Evolutionary conservation across 2,329 filamentous ascomycete genomes (phyloP).

Genomic region (Diaporthe australafricana): DNA sequence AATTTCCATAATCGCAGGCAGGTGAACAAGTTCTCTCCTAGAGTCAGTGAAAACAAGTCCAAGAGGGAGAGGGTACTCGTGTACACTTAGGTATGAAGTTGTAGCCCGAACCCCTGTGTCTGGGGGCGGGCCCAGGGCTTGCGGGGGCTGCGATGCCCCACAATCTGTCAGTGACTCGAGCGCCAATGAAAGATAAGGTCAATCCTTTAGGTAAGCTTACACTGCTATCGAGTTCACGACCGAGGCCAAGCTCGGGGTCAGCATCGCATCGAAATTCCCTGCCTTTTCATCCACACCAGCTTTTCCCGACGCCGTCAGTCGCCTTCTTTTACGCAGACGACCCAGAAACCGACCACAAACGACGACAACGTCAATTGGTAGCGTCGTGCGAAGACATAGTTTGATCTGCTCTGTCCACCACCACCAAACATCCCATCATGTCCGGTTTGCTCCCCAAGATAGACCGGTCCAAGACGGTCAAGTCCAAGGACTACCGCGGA

Average conservation of each 20-base stretch:
- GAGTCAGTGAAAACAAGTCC: too few species aligned
- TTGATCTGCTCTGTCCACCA: not conserved
- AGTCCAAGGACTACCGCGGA: slow-evolving; percentile 68
- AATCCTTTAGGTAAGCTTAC: slow-evolving; percentile 32
- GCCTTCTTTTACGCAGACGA: not conserved
- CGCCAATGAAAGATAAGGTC: slow-evolving; percentile 15
- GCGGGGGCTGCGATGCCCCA: not conserved
- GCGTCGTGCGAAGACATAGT: not conserved
- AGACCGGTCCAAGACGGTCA: slow-evolving; percentile 68
- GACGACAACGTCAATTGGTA: slow-evolving; percentile 20
- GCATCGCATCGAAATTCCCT: not conserved
- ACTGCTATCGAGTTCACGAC: slow-evolving; percentile 17
- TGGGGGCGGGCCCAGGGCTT: not conserved
- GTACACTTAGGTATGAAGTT: too few species aligned
- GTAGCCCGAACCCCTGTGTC: not conserved
- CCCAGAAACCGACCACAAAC: not conserved
- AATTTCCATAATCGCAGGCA: too few species aligned
- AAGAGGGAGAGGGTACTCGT: too few species aligned
- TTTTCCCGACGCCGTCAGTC: not conserved
- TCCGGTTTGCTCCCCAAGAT: slow-evolving; percentile 43
- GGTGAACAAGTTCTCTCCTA: not conserved
- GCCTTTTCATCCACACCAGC: slow-evolving; percentile 7
- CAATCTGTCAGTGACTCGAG: not conserved
- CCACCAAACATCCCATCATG: slow-evolving; percentile 24
- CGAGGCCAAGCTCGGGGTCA: slow-evolving; percentile 8